Base-by-base conservation (phyloP, 345 rosid species). In the Eutrema japonicum region DNA sequence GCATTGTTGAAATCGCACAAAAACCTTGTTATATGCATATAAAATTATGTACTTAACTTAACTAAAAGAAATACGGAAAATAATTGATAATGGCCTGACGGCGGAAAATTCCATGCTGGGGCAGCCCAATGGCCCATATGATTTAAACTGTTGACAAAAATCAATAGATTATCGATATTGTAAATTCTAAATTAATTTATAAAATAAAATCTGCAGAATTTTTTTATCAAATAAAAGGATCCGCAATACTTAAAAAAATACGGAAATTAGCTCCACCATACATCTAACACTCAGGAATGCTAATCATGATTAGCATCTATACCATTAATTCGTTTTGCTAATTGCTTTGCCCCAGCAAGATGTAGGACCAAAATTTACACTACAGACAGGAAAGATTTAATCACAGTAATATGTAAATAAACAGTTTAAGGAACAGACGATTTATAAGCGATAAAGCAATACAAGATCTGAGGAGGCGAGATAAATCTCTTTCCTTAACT, bases 101-200 rank as follows among this genome's bases (percentile, higher is more conserved):
- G 79, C 79, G 75, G 51, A 76, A 9, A 53, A 45, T 16, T 62
- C 3, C 46, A 37, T 68, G 37, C 70, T 76, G 79, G 79, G 79
- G 11, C 70, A 62, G 10, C 9, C 32, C 36, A 62, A 10, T 59
- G 45, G 33, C 62, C 63, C 54, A 50, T 42, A 59, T 51, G 16
- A 66, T 38, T 66, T 4, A 30, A 41, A 65, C 5, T 65, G 26
- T 22, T 22, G 2, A 22, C 26, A 22, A 22, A 22, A 59, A 43
- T 60, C 35, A 22, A 66, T 27, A 35, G 11, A 45, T 64, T 54
- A 27, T 16, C 8, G 5, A 55, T 40, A 18, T 14, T 57, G 43
- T 38, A 49, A n/a, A 12, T 8, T 11, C 18, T 7, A 38, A 47
- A 57, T 12, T 14, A 61, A 52, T 60, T 52, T 75, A 7, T 61